Evolutionary conservation across 2,329 filamentous ascomycete genomes (phyloP).

Genomic region (Diaporthe sp.): DNA sequence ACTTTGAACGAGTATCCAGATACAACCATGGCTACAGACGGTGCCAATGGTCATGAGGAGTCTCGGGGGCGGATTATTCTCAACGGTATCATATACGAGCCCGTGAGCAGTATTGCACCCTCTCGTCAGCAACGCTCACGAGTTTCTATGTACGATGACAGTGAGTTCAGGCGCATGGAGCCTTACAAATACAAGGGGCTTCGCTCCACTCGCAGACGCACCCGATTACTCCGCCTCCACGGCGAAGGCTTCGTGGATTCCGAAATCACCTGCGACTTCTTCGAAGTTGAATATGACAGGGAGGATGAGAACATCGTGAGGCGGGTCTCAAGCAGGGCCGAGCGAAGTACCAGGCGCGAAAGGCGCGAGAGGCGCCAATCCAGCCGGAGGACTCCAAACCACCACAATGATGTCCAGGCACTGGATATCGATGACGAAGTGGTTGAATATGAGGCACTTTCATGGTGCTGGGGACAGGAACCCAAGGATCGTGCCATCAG

Average conservation of each 20-base stretch:
- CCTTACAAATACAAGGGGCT: not conserved
- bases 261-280: not conserved
- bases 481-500: not conserved
- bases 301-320: not conserved
- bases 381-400: not conserved
- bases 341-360: not conserved
- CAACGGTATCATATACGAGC: not conserved
- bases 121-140: conserved; percentile 5
- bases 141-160: not conserved
- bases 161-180: not conserved
- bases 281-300: conserved; percentile 3
- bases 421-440: not conserved
- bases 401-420: not conserved
- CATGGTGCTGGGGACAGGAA: conserved; percentile 27
- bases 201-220: not conserved
- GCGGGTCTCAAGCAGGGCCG: not conserved
- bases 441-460: conserved; percentile 45
- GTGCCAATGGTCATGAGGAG: not conserved
- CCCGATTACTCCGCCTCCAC: not conserved
- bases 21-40: not conserved
- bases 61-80: not conserved
- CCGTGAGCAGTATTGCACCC: not conserved
- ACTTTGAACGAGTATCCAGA: not conserved
- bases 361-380: not conserved
- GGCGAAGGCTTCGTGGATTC: not conserved